Evolutionary conservation across 495 filamentous ascomycete genomes (phyloP).

Genomic region (Xylaria palmicola): DNA sequence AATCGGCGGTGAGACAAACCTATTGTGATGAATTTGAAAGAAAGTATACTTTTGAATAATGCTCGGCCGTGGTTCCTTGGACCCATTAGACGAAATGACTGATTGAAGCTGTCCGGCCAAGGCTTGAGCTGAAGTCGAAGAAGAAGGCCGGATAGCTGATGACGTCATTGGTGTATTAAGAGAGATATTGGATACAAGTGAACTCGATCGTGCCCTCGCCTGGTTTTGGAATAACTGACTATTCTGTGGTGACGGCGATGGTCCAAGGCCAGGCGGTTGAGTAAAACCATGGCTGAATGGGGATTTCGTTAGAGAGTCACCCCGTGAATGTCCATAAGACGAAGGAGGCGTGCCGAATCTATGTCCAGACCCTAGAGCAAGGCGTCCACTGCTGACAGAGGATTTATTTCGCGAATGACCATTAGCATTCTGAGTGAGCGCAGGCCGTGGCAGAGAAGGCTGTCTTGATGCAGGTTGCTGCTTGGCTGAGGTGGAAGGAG

Average conservation of each 20-base stretch:
- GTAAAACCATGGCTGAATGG: slow-evolving; percentile 32
- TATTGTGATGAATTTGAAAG: slow-evolving; percentile 52
- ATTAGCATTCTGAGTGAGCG: slow-evolving; percentile 18
- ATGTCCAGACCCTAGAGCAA: slow-evolving; percentile 26
- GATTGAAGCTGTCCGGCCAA: slow-evolving; percentile 20
- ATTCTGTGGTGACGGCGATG: slow-evolving; percentile 32
- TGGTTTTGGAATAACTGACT: slow-evolving; percentile 31
- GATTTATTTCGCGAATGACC: slow-evolving; percentile 28
- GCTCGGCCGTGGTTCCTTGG: slow-evolving; percentile 22
- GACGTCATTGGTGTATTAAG: slow-evolving; percentile 34
- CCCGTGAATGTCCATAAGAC: slow-evolving; percentile 27
- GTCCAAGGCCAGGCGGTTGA: slow-evolving; percentile 30
- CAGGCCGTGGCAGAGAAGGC: slow-evolving; percentile 18
- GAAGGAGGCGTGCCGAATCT: slow-evolving; percentile 32
- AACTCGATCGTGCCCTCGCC: slow-evolving; percentile 31
- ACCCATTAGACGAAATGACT: slow-evolving; percentile 8
- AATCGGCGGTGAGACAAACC: slow-evolving; percentile 20
- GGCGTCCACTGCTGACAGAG: slow-evolving; percentile 25
- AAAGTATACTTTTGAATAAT: slow-evolving; percentile 50
- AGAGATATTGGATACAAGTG: slow-evolving; percentile 31
- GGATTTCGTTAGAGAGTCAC: slow-evolving; percentile 29
- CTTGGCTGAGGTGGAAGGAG: background rate
- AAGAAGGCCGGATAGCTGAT: slow-evolving; percentile 27
- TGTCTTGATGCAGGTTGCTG: slow-evolving; percentile 18
- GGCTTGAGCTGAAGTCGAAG: slow-evolving; percentile 28